Conservation (phyloP, 2,329 filamentous ascomycete genomes). For the Colletotrichum costaricense region DNA sequence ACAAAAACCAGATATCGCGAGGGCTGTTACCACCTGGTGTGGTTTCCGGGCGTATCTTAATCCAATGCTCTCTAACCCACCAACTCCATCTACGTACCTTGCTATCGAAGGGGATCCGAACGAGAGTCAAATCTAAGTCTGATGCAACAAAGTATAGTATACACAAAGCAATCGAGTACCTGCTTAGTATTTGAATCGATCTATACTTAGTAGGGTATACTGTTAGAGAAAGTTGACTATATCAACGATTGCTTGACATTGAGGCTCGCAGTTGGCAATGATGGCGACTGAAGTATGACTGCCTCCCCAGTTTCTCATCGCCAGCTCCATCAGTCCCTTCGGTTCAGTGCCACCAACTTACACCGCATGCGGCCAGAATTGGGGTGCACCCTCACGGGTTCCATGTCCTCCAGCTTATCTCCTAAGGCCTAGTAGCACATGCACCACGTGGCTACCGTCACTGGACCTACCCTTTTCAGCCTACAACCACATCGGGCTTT, state of each 20-base stretch:
- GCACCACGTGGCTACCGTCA: slow-evolving; percentile 28
- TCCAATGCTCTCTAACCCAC: neutral
- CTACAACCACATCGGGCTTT: neutral
- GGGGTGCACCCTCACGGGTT: neutral
- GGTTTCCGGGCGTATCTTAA: neutral
- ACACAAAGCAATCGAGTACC: too few relatives aligned
- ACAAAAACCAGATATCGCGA: neutral
- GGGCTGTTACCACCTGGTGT: neutral
- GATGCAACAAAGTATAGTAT: too few relatives aligned
- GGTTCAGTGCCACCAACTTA: neutral
- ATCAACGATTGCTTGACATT: too few relatives aligned
- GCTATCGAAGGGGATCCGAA: too few relatives aligned
- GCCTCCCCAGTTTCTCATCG: too few relatives aligned
- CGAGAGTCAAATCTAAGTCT: too few relatives aligned
- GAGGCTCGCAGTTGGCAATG: too few relatives aligned
- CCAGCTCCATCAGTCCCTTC: neutral
- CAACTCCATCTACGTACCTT: neutral
- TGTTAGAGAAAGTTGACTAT: too few relatives aligned
- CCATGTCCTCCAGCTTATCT: neutral
- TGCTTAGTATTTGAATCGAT: too few relatives aligned
- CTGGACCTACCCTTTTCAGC: slow-evolving; percentile 1
- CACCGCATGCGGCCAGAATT: neutral
- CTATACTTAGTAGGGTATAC: too few relatives aligned
- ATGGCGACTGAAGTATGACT: too few relatives aligned
- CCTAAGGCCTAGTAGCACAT: slow-evolving; percentile 2